Evolutionary conservation across 306 rosid genomes (phyloP), one percentile per base, ranked within the genome.

Genomic region (Cicer chorassanicum): DNA sequence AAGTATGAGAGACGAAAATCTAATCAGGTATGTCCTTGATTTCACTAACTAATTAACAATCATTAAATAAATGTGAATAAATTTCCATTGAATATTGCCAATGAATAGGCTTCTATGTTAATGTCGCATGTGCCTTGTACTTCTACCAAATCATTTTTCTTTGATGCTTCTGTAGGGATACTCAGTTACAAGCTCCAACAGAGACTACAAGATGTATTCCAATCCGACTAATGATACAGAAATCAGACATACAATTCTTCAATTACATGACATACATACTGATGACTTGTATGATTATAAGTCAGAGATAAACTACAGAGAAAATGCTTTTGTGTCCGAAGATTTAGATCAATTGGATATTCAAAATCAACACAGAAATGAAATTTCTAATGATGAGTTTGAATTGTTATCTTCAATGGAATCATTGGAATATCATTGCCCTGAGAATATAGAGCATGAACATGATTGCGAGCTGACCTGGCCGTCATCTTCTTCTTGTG

Each of bases 1-100:
- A 79, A 78, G 43, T 73, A 39, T 21, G 54, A 19, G 0, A 73
- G 75, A 10, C 54, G 60, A 71, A 79, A 63, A 72, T 59, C 78
- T 76, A 53, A 68, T 65, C 86, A 68, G 90, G 90, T 81, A 9
- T 70, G 76, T 78, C 79, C 70, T 65, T 54, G 56, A 74, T 68
- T 68, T 68, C 68, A 62, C n/a, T 64, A 55, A 53, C 66, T 24
- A 72, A 19, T 80, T 80, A 24, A 39, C 62, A 61, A 57, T 57
- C 41, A 63, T 54, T 24, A 34, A 34, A 65, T 29, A 24, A 24
- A 24, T 24, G 34, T 24, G 34, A 24, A 24, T 24, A 29, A 29
- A 29, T 4, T 29, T 29, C 36, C 36, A 29, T 3, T 1, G 21
- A 19, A 19, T 19, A 19, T 48, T 74, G 61, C 55, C 45, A 63